Conservation (phyloP, 257 asterid species). For the Przewalskia tangutica region DNA sequence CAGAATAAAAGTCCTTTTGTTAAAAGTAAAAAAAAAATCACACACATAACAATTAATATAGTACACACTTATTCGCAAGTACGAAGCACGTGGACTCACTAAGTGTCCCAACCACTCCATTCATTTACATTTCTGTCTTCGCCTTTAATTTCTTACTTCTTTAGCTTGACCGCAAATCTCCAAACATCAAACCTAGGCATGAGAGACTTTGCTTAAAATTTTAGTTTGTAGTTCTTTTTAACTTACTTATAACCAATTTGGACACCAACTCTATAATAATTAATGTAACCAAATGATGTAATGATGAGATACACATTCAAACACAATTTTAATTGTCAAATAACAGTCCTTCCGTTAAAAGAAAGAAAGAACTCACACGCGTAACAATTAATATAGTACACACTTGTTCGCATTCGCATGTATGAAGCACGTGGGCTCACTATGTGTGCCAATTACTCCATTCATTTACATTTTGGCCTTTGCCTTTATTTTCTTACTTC, state of each 20-base stretch:
- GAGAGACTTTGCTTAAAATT: neutral
- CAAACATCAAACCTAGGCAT: neutral
- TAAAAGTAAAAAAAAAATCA: no score
- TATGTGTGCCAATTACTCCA: no score
- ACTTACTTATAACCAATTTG: no score
- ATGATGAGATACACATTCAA: neutral
- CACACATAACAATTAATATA: neutral
- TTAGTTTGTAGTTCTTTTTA: no score
- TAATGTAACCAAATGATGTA: no score
- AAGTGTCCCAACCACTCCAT: neutral
- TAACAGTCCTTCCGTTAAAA: neutral
- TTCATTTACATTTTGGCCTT: no score
- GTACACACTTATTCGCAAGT: no score
- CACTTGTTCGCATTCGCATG: neutral
- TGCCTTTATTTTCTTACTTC: no score
- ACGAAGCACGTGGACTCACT: neutral
- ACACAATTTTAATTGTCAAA: neutral
- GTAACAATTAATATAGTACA: no score
- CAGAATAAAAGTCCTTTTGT: neutral
- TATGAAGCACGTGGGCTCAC: neutral
- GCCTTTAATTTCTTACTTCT: no score
- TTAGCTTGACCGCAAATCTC: neutral
- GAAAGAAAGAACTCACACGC: neutral
- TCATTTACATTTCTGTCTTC: neutral
- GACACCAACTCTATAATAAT: no score